Evolutionary conservation across 306 rosid genomes (phyloP), one percentile per base, ranked within the genome.

Genomic region (Albizia julibrissin): DNA sequence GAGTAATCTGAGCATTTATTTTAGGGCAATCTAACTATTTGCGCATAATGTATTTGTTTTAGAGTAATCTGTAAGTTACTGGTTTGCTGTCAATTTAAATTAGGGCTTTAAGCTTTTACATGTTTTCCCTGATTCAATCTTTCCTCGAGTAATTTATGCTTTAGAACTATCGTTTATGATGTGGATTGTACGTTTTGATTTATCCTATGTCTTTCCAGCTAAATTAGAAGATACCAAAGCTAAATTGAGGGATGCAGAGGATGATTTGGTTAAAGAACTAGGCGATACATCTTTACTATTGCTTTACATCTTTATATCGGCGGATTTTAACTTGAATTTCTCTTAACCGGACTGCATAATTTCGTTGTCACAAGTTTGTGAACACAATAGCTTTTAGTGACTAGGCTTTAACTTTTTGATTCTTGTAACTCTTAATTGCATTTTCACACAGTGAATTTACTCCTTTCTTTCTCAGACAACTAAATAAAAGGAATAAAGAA

Each of bases 261-360:
- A 91, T 87, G 94, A 91, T 40, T 87, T 93, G 88, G 97, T 93
- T 49, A 91, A 89, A 88, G 91, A 95, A 59, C 84, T 91, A n/a
- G 91, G 94, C 80, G 97, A 97, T 91, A 31, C 44, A 21, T 27
- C n/a, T 79, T 73, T 15, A 44, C 56, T 50, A 50, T 74, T 64
- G 65, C 22, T 6, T 59, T 71, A 5, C 12, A 24, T 31, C 27
- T 59, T 58, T 19, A 10, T 22, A 71, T 59, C 6, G 72, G 54
- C 3, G 34, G 79, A 31, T 67, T 83, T 76, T 33, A 37, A 62
- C 34, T 59, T 1, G 37, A 58, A 74, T 82, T 83, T 52, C 59
- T 33, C 46, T 74, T 18, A 34, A 54, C 13, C 46, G 15, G 52
- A 18, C 26, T 3, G 10, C 2, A 3, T 67, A 73, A 52, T 14